phyloP scores from a whole-genome alignment of 768 basidiomycete genomes.

The Agrocybe praecox region DNA sequence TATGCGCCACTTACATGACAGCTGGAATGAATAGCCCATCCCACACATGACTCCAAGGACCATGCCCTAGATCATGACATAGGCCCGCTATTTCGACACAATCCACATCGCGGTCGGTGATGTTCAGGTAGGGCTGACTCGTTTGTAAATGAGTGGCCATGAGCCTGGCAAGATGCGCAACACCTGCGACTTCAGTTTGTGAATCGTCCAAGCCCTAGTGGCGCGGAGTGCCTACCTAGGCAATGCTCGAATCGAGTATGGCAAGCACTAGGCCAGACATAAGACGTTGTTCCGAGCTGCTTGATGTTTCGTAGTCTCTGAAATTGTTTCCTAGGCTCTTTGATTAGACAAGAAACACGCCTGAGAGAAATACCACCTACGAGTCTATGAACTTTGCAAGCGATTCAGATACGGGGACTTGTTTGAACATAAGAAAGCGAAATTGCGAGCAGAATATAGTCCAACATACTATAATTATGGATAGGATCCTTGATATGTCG shows the following conservation, averaged over 20 bases:
- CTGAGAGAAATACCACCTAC: conserved; percentile 38
- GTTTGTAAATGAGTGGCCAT: conserved; percentile 59
- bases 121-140: conserved; percentile 61
- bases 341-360: conserved; percentile 1
- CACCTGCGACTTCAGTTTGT: conserved; percentile 48
- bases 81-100: conserved; percentile 83
- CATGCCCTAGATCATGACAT: conserved; percentile 86
- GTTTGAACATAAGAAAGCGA: conserved; percentile 3
- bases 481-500: conserved; percentile 36
- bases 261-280: conserved; percentile 76
- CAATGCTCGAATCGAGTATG: conserved; percentile 87
- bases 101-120: conserved; percentile 70
- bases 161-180: conserved; percentile 70
- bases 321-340: conserved; percentile 59
- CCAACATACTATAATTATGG: conserved; percentile 35
- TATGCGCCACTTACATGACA: conserved; percentile 51
- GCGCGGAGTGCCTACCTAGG: conserved; percentile 51
- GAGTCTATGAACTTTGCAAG: conserved; percentile 64
- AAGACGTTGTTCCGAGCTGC: conserved; percentile 77
- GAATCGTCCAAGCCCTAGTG: conserved; percentile 2
- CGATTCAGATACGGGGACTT: conserved; percentile 39
- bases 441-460: background rate
- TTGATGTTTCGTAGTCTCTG: conserved; percentile 79
- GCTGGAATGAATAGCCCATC: conserved; percentile 71
- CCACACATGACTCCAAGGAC: conserved; percentile 88